Base-by-base conservation (phyloP, 768 basidiomycete species). In the Rhodosporidiobolus sp. region DNA sequence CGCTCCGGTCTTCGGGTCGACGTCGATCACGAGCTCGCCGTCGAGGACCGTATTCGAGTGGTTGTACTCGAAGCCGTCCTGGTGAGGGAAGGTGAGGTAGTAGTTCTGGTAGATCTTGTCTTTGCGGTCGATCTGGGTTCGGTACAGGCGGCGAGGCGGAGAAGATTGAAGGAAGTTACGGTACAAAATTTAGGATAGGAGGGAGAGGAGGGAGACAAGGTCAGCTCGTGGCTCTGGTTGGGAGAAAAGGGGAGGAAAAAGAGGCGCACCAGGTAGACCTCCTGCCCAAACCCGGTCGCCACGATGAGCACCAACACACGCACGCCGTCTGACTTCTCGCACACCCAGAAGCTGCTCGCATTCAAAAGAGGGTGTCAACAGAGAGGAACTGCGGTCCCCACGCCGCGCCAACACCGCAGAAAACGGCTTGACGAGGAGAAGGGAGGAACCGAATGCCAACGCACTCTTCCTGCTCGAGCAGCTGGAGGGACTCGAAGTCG, bases 241-340 rank as follows among this genome's bases (percentile, higher is more conserved):
- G n/a, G 38, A n/a, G 32, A 54, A 16, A 24, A 43, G 70, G 48
- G 64, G 56, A 52, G 38, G 54, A 14, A 45, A 49, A 14, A 35
- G 50, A 34, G 68, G 65, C 89, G 75, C 76, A 95, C 96, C 38
- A 97, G 84, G 82, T 87, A 96, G 6, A 90, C 86, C 61, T 85
- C 83, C 74, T 85, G 84, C 57, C 78, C 79, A 83, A 63, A 85
- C 77, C 46, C 81, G 76, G 59, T 82, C 77, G 62, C 88, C 85
- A 80, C 86, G 61, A 98, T 85, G 69, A 95, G 83, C 63, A 98
- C 86, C 38, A 99, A 84, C 52, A 98, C 91, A 48, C 96, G 88
- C 63, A 99, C 80, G 20, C 96, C 96, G 79, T 98, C 96, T 20
- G 92, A 95, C 84, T 98, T 98, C 84, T 99, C 96, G 83, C 94